Percentiles rank a stretch among this genome's conserved stretches.
Conservation (phyloP, 148 eudicot genomes). For the Heliamphora exappendiculata region DNA sequence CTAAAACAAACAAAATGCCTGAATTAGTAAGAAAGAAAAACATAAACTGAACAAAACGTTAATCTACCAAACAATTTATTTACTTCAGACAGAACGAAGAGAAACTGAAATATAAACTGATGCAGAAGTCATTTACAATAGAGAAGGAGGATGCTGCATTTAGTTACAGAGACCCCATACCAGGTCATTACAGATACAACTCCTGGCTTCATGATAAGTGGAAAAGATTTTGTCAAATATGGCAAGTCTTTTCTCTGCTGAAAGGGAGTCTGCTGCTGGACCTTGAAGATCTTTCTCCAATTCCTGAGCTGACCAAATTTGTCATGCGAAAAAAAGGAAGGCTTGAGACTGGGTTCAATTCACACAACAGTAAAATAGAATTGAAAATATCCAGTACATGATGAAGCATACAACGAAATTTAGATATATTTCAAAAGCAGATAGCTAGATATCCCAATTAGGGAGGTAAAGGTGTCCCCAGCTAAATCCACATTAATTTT, state of each 20-base stretch:
- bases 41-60: background rate
- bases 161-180: slow-evolving; percentile 24
- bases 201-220: slow-evolving; percentile 84
- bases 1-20: slow-evolving; percentile 30
- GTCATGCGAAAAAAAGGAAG: slow-evolving; percentile 5
- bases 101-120: background rate
- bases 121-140: background rate
- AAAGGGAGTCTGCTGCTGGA: slow-evolving; percentile 52
- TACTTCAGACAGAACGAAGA: background rate
- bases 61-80: background rate
- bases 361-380: background rate
- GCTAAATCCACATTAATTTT: too few relatives aligned
- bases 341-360: slow-evolving; percentile 6
- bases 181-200: slow-evolving; percentile 82
- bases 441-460: background rate
- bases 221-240: slow-evolving; percentile 77
- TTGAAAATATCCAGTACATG: background rate
- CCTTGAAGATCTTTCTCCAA: slow-evolving; percentile 85
- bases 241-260: slow-evolving; percentile 71
- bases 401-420: slow-evolving; percentile 8
- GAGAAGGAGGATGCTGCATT: background rate
- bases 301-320: slow-evolving; percentile 74
- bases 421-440: background rate
- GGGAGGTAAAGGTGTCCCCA: too few relatives aligned
- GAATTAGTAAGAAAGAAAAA: slow-evolving; percentile 5